These are phyloP conservation scores for Pseudopediastrum boryanum DNA, from an alignment of 139 green algal genomes.

Conservation along the genomic window DNA sequence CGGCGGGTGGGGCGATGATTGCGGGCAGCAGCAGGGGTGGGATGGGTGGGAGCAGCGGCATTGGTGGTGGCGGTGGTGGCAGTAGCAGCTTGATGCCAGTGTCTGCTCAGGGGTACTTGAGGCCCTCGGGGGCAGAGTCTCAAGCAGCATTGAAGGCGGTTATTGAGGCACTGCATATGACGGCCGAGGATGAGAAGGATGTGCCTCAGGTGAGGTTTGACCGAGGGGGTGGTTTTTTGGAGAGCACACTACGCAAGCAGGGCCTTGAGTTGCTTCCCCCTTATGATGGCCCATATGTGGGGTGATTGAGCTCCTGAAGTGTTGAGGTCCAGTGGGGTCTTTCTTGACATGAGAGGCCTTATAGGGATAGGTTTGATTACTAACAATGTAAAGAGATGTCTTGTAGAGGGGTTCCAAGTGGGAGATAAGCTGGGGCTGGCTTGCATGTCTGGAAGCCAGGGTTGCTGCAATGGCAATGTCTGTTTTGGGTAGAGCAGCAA, in stretches of 20 bases:
- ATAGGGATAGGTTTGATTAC: neutral
- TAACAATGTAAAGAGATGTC: neutral
- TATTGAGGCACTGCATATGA: conserved; percentile 35
- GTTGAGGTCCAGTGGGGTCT: neutral
- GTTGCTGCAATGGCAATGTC: neutral
- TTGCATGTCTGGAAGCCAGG: neutral
- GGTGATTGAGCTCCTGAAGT: neutral
- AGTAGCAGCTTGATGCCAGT: neutral
- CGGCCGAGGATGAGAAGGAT: neutral
- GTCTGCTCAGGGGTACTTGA: neutral
- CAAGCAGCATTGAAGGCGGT: conserved; percentile 31
- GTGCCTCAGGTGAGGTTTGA: conserved; percentile 21
- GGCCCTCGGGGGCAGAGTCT: conserved; percentile 10
- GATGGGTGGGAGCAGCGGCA: neutral
- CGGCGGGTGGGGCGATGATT: neutral
- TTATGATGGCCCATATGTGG: neutral
- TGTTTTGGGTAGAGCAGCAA: neutral
- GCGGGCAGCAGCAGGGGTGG: neutral
- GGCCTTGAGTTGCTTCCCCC: neutral
- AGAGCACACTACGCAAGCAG: neutral
- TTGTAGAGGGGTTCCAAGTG: neutral
- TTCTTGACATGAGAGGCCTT: too few species aligned
- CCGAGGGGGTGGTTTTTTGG: neutral
- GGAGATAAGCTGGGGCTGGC: too few species aligned
- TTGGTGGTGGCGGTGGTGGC: neutral